Percentiles rank a stretch among this genome's conserved stretches.
Conservation (phyloP, 208 protist species). For the Giardia muris region DNA sequence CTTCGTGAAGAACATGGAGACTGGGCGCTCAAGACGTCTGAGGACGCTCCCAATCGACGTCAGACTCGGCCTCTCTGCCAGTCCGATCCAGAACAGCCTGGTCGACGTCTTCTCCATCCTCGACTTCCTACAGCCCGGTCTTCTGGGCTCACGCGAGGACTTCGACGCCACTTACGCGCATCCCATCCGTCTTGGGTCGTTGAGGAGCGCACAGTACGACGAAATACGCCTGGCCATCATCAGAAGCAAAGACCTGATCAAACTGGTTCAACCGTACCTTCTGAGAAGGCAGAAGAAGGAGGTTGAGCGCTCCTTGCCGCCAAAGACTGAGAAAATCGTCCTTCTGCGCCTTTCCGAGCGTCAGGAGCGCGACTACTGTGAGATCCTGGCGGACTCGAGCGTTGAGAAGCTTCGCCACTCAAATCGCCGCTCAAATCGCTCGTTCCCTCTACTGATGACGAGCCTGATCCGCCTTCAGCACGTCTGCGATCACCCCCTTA, state of each 20-base stretch:
- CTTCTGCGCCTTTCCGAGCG: slow-evolving; percentile 34
- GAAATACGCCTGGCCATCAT: neutral
- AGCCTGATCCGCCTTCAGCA: neutral
- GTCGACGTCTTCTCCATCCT: slow-evolving; percentile 10
- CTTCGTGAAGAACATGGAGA: slow-evolving; percentile 25
- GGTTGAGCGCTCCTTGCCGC: slow-evolving; percentile 39
- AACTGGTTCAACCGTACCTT: slow-evolving; percentile 41
- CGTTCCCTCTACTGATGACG: neutral
- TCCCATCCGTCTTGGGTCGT: neutral
- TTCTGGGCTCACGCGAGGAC: neutral
- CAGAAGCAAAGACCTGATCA: slow-evolving; percentile 28
- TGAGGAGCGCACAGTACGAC: neutral
- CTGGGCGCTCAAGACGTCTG: neutral
- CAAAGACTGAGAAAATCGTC: slow-evolving; percentile 43
- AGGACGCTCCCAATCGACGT: neutral
- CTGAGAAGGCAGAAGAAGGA: slow-evolving; percentile 43
- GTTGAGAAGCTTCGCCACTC: neutral
- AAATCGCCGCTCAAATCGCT: neutral
- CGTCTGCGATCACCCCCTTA: neutral
- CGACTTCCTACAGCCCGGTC: slow-evolving; percentile 27
- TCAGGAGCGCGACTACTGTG: slow-evolving; percentile 36
- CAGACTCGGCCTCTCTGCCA: slow-evolving; percentile 1
- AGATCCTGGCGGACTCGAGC: neutral
- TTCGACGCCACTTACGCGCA: slow-evolving; percentile 30
- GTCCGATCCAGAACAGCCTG: slow-evolving; percentile 26